A percentile compares a stretch with the other conserved stretches of the same genome.
phyloP scores from a whole-genome alignment of 2,329 filamentous ascomycete genomes.

The Ceratocystis lukuohia region DNA sequence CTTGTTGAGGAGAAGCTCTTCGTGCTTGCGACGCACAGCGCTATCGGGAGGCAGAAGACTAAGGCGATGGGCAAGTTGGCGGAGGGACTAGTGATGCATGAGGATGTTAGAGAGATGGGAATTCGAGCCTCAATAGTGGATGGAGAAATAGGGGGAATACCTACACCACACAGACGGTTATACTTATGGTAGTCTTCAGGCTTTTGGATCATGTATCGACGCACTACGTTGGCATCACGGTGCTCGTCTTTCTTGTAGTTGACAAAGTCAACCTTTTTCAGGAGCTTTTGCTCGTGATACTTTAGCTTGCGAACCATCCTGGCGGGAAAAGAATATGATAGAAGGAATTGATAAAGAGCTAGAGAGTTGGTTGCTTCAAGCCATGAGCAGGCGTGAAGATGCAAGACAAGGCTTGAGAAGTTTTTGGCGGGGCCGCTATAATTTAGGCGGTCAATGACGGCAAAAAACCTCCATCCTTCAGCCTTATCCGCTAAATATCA shows the following conservation, averaged over 20 bases:
- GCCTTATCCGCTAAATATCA: background rate
- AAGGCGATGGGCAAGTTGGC: slow-evolving; percentile 79
- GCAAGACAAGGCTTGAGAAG: slow-evolving; percentile 11
- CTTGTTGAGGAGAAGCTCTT: slow-evolving; percentile 79
- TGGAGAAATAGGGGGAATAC: slow-evolving; percentile 27
- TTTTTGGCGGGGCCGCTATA: slow-evolving; percentile 19
- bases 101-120: background rate
- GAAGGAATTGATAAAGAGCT: background rate
- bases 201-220: slow-evolving; percentile 84
- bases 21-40: slow-evolving; percentile 66
- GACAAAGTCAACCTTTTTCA: slow-evolving; percentile 86
- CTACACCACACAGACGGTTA: slow-evolving; percentile 53
- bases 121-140: background rate
- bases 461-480: slow-evolving; percentile 8
- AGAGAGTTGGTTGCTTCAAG: background rate
- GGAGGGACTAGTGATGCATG: slow-evolving; percentile 49
- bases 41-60: slow-evolving; percentile 70
- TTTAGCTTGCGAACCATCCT: slow-evolving; percentile 92
- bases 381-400: background rate
- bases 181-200: slow-evolving; percentile 67
- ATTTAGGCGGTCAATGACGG: slow-evolving; percentile 10
- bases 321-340: slow-evolving; percentile 15
- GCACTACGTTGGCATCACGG: slow-evolving; percentile 63
- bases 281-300: slow-evolving; percentile 90
- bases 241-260: slow-evolving; percentile 87